A percentile compares a stretch with the other conserved stretches of the same genome.
phyloP scores from a whole-genome alignment of 2,329 filamentous ascomycete species.

The Fusarium lateritium region DNA sequence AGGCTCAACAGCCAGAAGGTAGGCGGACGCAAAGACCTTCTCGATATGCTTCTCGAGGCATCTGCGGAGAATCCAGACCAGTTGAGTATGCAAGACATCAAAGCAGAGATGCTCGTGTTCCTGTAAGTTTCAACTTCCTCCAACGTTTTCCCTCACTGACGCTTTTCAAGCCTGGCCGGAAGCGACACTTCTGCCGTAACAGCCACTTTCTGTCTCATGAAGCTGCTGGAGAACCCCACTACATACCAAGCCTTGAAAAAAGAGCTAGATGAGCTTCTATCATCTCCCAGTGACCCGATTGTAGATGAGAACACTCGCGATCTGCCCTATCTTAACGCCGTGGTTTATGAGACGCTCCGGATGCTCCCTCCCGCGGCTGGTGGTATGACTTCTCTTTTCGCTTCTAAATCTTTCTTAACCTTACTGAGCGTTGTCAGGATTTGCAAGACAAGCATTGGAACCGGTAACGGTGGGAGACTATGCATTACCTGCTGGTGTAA shows the following conservation, averaged over 20 bases:
- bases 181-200: slow-evolving; percentile 7
- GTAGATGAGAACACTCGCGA: slow-evolving; percentile 1
- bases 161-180: neutral
- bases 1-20: neutral
- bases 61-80: slow-evolving; percentile 2
- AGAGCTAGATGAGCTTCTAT: neutral
- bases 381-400: neutral
- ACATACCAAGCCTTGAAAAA: neutral
- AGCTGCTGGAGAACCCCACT: neutral
- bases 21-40: neutral
- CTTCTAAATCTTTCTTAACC: rapidly evolving
- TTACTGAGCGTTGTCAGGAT: neutral
- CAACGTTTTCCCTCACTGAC: neutral
- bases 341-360: neutral
- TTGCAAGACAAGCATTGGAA: neutral
- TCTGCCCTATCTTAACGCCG: slow-evolving; percentile 1
- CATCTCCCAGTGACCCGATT: neutral
- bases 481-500: slow-evolving; percentile 1
- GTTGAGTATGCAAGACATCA: slow-evolving; percentile 1
- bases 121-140: neutral
- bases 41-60: slow-evolving; percentile 7
- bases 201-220: slow-evolving; percentile 3
- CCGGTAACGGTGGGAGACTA: neutral
- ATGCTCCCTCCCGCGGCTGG: slow-evolving; percentile 8
- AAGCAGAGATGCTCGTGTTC: slow-evolving; percentile 3